Evolutionary conservation across 129 eudicot species (phyloP).

Genomic region (Heracleum sosnowskyi): DNA sequence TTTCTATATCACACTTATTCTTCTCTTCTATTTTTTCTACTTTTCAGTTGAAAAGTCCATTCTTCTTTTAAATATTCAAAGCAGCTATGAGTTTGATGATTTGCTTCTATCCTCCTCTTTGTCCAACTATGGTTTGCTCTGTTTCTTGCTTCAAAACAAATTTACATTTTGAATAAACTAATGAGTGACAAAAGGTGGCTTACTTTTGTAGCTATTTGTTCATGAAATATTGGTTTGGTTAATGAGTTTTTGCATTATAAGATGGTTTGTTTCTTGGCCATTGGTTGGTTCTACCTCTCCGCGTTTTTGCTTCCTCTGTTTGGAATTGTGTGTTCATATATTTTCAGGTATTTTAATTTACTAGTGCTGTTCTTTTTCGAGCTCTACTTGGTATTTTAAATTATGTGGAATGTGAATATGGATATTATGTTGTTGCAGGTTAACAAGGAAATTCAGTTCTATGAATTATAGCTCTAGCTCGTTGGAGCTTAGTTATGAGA

Average conservation of each 20-base stretch:
- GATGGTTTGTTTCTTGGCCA: conserved; percentile 22
- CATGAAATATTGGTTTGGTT: conserved; percentile 32
- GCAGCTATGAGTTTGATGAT: conserved; percentile 29
- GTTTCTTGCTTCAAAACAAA: conserved; percentile 49
- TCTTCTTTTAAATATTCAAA: conserved; percentile 34
- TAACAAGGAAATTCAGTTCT: neutral
- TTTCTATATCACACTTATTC: conserved; percentile 19
- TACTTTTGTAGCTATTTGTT: conserved; percentile 20
- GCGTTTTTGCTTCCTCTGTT: conserved; percentile 40
- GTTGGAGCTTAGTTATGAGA: conserved; percentile 8
- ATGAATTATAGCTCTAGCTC: neutral
- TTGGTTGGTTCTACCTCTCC: conserved; percentile 32
- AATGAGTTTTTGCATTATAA: conserved; percentile 31
- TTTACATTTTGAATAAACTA: conserved; percentile 28
- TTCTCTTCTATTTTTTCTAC: conserved; percentile 1
- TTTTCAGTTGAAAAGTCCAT: conserved; percentile 49
- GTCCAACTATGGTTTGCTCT: conserved; percentile 28
- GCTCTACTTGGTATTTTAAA: neutral
- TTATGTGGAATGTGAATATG: conserved; percentile 1
- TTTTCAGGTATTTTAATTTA: conserved; percentile 50
- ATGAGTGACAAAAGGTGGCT: conserved; percentile 16
- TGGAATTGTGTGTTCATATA: conserved; percentile 18
- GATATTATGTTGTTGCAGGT: conserved; percentile 11
- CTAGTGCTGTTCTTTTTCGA: neutral
- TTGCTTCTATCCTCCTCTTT: conserved; percentile 13